Conservation (phyloP, 2,329 filamentous ascomycete genomes). For the Hymenoscyphus linearis region DNA sequence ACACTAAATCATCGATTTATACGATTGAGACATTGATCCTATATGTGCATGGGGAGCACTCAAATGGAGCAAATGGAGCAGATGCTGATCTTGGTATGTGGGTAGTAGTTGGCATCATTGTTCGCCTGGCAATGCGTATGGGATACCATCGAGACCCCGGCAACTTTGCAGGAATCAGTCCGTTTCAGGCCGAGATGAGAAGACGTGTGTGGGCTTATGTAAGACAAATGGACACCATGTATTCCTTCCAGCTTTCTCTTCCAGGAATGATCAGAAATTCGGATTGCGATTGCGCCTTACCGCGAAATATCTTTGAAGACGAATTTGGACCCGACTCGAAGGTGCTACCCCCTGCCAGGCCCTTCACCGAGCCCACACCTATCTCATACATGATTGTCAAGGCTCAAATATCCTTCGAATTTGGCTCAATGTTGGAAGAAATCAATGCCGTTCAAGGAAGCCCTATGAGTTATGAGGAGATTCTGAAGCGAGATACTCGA, state of each 20-base stretch:
- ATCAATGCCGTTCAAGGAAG: slow-evolving; percentile 49
- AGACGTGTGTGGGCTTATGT: slow-evolving; percentile 65
- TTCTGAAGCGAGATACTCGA: slow-evolving; percentile 56
- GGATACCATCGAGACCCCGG: slow-evolving; percentile 69
- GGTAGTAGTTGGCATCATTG: slow-evolving; percentile 48
- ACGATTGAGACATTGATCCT: slow-evolving; percentile 75
- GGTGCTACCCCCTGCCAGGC: slow-evolving; percentile 60
- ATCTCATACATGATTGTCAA: slow-evolving; percentile 77
- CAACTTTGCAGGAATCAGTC: slow-evolving; percentile 65
- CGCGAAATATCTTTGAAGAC: slow-evolving; percentile 75
- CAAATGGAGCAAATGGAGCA: slow-evolving; percentile 61
- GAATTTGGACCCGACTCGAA: slow-evolving; percentile 68
- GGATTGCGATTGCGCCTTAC: slow-evolving; percentile 70
- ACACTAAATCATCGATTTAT: slow-evolving; percentile 67
- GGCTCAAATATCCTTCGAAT: slow-evolving; percentile 54
- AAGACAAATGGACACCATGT: slow-evolving; percentile 67
- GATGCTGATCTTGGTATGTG: slow-evolving; percentile 58
- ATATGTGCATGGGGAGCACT: slow-evolving; percentile 71
- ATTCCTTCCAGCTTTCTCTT: slow-evolving; percentile 65
- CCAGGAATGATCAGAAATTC: slow-evolving; percentile 64
- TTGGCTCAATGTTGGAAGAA: slow-evolving; percentile 67
- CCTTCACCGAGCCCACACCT: slow-evolving; percentile 65
- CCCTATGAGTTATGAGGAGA: slow-evolving; percentile 56
- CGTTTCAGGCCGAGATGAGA: slow-evolving; percentile 75
- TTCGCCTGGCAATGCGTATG: slow-evolving; percentile 48